Percentiles rank a stretch among this genome's conserved stretches.
Conservation (phyloP, 352 stramenopile species). For the Albugo candida region DNA sequence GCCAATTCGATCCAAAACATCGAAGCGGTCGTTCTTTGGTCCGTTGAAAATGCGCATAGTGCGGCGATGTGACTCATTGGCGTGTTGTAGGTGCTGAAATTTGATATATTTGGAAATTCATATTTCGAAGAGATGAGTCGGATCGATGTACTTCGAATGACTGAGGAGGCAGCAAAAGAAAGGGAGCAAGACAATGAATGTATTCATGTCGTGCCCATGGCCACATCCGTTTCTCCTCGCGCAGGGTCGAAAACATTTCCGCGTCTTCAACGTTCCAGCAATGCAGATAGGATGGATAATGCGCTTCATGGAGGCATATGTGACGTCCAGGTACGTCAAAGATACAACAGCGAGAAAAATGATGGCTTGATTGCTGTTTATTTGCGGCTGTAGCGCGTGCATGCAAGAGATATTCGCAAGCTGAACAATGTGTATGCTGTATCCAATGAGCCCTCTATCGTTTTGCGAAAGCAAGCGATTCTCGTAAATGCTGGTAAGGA, state of each 20-base stretch:
- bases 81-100: not conserved
- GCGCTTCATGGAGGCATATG: not conserved
- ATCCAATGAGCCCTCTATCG: slow-evolving; percentile 4
- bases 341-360: not conserved
- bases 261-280: too few species aligned
- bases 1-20: not conserved
- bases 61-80: too few species aligned
- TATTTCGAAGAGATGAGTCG: not conserved
- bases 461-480: slow-evolving; percentile 8
- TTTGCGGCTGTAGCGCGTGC: slow-evolving; percentile 4
- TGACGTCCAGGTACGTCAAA: not conserved
- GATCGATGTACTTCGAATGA: not conserved
- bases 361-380: not conserved
- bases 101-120: not conserved
- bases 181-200: not conserved
- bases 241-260: too few species aligned
- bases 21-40: not conserved
- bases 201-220: not conserved
- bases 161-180: not conserved
- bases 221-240: too few species aligned
- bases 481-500: slow-evolving; percentile 6
- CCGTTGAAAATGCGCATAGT: too few species aligned
- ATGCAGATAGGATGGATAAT: not conserved
- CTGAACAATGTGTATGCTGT: slow-evolving; percentile 5
- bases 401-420: slow-evolving; percentile 6